phyloP scores from a whole-genome alignment of 1,284 basidiomycete genomes.

The Ganoderma leucocontextum region DNA sequence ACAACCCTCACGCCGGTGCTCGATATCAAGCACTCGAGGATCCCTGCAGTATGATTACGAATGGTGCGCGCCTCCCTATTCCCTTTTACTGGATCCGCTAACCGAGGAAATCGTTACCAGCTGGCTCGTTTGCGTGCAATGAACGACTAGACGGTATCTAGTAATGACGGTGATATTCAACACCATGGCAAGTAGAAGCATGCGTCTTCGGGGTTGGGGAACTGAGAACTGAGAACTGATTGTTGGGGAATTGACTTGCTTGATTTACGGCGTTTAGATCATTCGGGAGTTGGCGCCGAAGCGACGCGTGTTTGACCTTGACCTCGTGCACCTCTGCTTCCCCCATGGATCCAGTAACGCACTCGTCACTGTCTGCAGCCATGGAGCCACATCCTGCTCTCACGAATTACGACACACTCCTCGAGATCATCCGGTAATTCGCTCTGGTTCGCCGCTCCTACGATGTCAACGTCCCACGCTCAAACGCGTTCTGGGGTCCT shows the following conservation, averaged over 20 bases:
- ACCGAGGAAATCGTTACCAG: too few species aligned
- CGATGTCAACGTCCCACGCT: not conserved
- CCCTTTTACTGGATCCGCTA: too few species aligned
- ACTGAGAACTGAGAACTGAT: too few species aligned
- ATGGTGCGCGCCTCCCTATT: too few species aligned
- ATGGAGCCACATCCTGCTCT: not conserved
- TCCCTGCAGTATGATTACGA: not conserved
- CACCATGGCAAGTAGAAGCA: not conserved
- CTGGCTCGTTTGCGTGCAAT: too few species aligned
- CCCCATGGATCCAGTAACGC: not conserved
- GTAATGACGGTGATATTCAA: not conserved
- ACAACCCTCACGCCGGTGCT: too few species aligned
- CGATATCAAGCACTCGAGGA: too few species aligned
- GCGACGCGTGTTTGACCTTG: not conserved
- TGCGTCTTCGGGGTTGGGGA: not conserved
- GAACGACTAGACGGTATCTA: too few species aligned
- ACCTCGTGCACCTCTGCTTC: not conserved
- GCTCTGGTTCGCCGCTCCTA: not conserved
- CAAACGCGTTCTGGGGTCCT: slow-evolving; percentile 7
- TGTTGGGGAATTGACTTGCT: not conserved
- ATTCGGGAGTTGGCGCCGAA: not conserved
- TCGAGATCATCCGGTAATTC: slow-evolving; percentile 2
- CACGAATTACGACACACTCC: slow-evolving; percentile 5
- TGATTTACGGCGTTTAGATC: not conserved
- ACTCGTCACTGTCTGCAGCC: not conserved